Evolutionary conservation across 305 asterid genomes (phyloP), one percentile per base, ranked within the genome.

Genomic region (Fraxinus xanthoxyloides): DNA sequence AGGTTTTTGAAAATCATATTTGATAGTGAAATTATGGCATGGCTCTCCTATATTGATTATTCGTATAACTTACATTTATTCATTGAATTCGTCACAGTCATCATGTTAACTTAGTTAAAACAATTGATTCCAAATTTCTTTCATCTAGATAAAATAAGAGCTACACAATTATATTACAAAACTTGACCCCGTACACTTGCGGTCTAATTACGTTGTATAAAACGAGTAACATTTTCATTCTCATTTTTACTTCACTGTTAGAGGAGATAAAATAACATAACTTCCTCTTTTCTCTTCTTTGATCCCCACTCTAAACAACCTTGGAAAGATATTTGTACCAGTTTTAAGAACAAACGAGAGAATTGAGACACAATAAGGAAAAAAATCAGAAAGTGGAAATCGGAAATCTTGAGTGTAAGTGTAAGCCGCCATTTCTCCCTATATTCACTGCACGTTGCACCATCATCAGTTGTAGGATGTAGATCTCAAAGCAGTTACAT

Each of bases 391-490:
- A 48, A 38, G 32, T 46, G 72, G 56, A 79, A 35, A 35, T 35
- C 3, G 23, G 48, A 34, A 35, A 72, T 30, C 72, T 77, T 31
- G 76, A 82, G 63, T 30, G 35, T 1, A 77, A 36, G 23, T 26
- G 75, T 70, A 77, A 61, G 51, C 31, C 7, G 21, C 4, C 30
- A 7, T 59, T 59, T 75, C 35, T 32, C 78, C 69, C 6, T 8
- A 70, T 59, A 72, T 75, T 70, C 72, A 79, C 63, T 80, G 70
- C 72, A 75, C 38, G 51, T 24, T 65, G 35, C 73, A 28, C 81
- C 30, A 86, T 75, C 82, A 82, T 76, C 65, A 48, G 76, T 75
- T 35, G 76, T 77, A 43, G 72, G 65, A 77, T 69, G 26, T 54
- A 51, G 75, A 67, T 69, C 23, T 40, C 26, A 36, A 31, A 51